Evolutionary conservation across 805 yeast species (phyloP).

Genomic region (Barnettozyma sucrosica): DNA sequence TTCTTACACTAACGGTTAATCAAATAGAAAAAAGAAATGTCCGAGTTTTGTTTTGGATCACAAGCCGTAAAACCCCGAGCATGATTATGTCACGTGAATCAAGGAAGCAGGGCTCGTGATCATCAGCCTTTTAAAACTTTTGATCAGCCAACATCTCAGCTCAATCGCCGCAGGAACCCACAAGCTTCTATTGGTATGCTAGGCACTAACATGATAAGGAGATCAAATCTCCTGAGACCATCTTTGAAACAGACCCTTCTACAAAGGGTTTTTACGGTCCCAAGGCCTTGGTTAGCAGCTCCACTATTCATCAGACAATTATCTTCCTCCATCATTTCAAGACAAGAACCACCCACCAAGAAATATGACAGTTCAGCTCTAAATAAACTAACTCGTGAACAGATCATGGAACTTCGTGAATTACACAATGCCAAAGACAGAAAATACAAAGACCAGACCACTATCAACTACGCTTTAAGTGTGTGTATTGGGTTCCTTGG

Average conservation of each 20-base stretch:
- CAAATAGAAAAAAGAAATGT: not conserved
- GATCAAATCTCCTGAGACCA: not conserved
- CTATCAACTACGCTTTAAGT: conserved; percentile 63
- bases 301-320: conserved; percentile 3
- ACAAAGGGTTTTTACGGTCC: not conserved
- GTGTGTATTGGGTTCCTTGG: conserved; percentile 66
- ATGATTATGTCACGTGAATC: not conserved
- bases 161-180: no score
- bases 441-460: conserved; percentile 33
- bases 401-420: conserved; percentile 22
- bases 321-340: conserved; percentile 1
- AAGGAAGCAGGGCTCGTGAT: not conserved
- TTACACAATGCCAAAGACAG: conserved; percentile 16
- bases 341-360: conserved; percentile 3
- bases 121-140: not conserved
- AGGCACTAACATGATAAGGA: not conserved
- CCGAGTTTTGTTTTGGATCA: not conserved
- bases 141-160: not conserved
- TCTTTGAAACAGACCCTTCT: not conserved
- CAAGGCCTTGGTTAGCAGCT: not conserved
- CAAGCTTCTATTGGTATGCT: not conserved
- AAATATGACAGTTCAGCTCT: conserved; percentile 11
- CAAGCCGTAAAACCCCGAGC: not conserved
- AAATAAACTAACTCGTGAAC: conserved; percentile 20
- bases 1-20: not conserved